These are phyloP conservation scores for Wallemia hederae DNA, from an alignment of 1,284 basidiomycete genomes.

Conservation along the genomic window DNA sequence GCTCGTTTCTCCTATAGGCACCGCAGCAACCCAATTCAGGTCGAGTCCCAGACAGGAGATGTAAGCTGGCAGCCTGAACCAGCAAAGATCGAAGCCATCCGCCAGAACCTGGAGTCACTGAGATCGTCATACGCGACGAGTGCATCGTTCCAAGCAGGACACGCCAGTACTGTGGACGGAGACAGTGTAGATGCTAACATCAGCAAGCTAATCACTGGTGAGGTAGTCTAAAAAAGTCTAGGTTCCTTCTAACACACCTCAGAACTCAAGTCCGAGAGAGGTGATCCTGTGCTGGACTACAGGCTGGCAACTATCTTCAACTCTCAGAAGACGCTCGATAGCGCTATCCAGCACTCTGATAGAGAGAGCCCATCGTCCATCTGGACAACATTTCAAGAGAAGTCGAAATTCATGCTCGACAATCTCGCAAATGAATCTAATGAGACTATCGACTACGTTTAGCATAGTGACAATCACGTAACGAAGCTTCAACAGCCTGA, in stretches of 20 bases:
- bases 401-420: neutral
- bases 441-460: neutral
- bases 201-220: neutral
- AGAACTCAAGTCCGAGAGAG: neutral
- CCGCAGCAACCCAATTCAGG: neutral
- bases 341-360: neutral
- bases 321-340: neutral
- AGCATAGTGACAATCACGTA: neutral
- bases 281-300: neutral
- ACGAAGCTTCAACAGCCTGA: neutral
- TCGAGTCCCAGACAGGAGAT: no score
- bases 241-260: neutral
- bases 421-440: neutral
- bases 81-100: no score
- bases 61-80: no score
- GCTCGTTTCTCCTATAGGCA: neutral
- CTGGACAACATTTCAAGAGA: neutral
- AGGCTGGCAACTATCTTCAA: neutral
- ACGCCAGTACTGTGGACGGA: neutral
- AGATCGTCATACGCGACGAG: neutral
- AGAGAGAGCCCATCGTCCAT: neutral
- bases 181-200: neutral
- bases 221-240: neutral
- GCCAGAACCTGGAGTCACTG: neutral
- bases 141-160: neutral